phyloP scores from a whole-genome alignment of 768 basidiomycete genomes.

The Xanthoconium stramineum region DNA sequence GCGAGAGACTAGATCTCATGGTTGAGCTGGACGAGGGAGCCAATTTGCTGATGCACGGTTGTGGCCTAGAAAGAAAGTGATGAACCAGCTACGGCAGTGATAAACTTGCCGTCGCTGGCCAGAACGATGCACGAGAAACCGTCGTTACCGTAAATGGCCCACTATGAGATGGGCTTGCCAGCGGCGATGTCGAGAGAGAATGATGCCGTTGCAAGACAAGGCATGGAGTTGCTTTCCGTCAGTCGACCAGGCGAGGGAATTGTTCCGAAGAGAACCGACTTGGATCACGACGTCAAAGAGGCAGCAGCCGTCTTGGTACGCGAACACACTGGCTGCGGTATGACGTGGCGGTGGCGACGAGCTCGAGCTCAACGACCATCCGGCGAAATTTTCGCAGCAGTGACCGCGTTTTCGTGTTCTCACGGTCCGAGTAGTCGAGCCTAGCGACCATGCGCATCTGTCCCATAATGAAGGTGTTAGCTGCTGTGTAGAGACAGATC shows the following conservation, averaged over 20 bases:
- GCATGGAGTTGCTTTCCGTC: neutral
- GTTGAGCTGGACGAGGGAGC: no score
- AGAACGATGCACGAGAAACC: neutral
- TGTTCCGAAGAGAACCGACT: neutral
- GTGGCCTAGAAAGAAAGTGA: no score
- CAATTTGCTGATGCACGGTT: no score
- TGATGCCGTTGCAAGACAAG: neutral
- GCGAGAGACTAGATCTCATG: no score
- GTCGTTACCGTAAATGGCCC: neutral
- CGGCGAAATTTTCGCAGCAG: neutral
- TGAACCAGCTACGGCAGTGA: neutral
- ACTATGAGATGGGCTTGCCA: neutral
- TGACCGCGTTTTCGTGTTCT: neutral
- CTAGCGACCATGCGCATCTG: neutral
- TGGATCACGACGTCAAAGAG: neutral
- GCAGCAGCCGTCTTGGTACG: neutral
- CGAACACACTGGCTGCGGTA: neutral
- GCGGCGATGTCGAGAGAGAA: neutral
- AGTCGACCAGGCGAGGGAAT: neutral
- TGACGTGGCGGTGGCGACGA: no score
- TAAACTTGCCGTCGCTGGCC: neutral
- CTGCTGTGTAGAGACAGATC: constrained; percentile 10
- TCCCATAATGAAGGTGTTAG: constrained; percentile 14
- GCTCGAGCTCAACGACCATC: neutral
- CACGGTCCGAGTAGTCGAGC: neutral